Conservation (phyloP, 345 rosid species). For the Citrus sinensis region DVS_A1.0 CM039167.1:27741001-27741500, state of each 20-base stretch:
- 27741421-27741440: constrained; percentile 37
- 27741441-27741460: constrained; percentile 40
- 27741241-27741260: constrained; percentile 42
- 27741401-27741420: constrained; percentile 13
- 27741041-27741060: constrained; percentile 19
- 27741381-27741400: constrained; percentile 48
- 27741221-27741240: constrained; percentile 41
- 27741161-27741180: constrained; percentile 57
- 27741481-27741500: constrained; percentile 23
- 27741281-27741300: constrained; percentile 44
- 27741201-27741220: constrained; percentile 19
- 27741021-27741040: constrained; percentile 9
- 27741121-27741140: constrained; percentile 48
- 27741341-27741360: constrained; percentile 55
- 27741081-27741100: constrained; percentile 34
- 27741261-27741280: constrained; percentile 50
- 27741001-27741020: constrained; percentile 24
- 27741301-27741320: constrained; percentile 30
- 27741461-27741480: constrained; percentile 52
- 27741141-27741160: constrained; percentile 43
- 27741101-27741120: constrained; percentile 36
- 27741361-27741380: constrained; percentile 60
- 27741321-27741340: constrained; percentile 39
- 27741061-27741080: constrained; percentile 46
- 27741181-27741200: constrained; percentile 57